phyloP scores from a whole-genome alignment of 441 rosid genomes.

The Daphne laureola region DNA sequence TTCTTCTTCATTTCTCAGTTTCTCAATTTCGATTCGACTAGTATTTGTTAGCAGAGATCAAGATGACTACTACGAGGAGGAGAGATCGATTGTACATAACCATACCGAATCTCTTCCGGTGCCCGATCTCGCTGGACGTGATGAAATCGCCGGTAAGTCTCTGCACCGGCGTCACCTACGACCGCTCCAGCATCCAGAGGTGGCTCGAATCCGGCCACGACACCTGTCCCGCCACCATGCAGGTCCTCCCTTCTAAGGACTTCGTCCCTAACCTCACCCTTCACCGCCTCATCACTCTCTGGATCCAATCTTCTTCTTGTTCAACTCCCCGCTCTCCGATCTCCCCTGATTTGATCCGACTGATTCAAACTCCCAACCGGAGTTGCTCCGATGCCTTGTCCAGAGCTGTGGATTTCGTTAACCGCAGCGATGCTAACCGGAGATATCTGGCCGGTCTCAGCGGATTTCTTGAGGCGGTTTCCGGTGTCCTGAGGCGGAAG shows the following conservation, averaged over 20 bases:
- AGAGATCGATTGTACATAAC: slow-evolving; percentile 57
- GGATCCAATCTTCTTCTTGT: slow-evolving; percentile 65
- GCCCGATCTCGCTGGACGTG: slow-evolving; percentile 89
- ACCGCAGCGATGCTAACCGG: slow-evolving; percentile 43
- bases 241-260: slow-evolving; percentile 55
- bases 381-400: slow-evolving; percentile 20
- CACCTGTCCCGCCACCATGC: slow-evolving; percentile 59
- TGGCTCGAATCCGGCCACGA: slow-evolving; percentile 81
- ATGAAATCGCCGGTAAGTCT: slow-evolving; percentile 92
- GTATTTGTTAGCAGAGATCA: neutral
- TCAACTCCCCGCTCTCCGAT: slow-evolving; percentile 13
- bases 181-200: slow-evolving; percentile 69
- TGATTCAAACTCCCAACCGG: slow-evolving; percentile 17
- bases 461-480: slow-evolving; percentile 43
- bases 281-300: slow-evolving; percentile 66
- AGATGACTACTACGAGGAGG: slow-evolving; percentile 29
- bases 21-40: neutral
- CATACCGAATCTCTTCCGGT: slow-evolving; percentile 69
- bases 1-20: too few relatives aligned
- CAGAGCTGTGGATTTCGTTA: slow-evolving; percentile 32
- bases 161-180: slow-evolving; percentile 88
- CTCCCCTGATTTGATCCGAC: slow-evolving; percentile 21
- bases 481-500: slow-evolving; percentile 23
- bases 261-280: slow-evolving; percentile 78
- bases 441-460: slow-evolving; percentile 31